A percentile compares a stretch with the other conserved stretches of the same genome.
These are phyloP conservation scores for Strigomonas culicis DNA, from an alignment of 208 protist species.

Conservation along the genomic window DNA sequence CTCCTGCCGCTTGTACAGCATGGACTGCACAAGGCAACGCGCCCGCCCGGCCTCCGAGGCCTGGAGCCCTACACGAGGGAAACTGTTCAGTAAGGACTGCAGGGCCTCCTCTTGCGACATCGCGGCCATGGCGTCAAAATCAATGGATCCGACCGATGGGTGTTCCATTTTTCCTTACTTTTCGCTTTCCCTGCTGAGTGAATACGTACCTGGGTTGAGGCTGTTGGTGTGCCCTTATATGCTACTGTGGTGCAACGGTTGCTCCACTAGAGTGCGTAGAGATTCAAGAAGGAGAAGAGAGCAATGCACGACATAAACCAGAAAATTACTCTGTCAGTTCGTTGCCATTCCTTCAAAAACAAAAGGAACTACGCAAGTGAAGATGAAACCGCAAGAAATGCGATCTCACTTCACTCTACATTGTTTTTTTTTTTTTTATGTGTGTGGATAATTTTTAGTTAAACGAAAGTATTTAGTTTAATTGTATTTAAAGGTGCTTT, in stretches of 20 bases:
- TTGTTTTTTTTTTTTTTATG: no score
- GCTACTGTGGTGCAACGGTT: no score
- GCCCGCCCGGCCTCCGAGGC: constrained; percentile 75
- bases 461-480: constrained; percentile 1
- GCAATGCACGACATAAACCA: no score
- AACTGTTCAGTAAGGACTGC: constrained; percentile 33
- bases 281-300: no score
- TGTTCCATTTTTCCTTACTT: not conserved
- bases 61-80: constrained; percentile 59
- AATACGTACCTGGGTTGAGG: not conserved
- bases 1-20: constrained; percentile 39
- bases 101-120: constrained; percentile 51
- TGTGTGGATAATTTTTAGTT: constrained; percentile 2
- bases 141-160: constrained; percentile 28
- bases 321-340: no score
- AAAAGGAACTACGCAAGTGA: no score
- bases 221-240: no score
- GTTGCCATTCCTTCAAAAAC: no score
- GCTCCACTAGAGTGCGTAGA: no score
- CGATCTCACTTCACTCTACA: no score
- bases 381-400: no score
- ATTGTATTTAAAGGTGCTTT: not conserved
- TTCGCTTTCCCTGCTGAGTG: not conserved
- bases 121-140: constrained; percentile 47
- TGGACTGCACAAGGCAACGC: constrained; percentile 50